Evolutionary conservation across 169 alveolate genomes (phyloP).

Genomic region (Eimeria tenella): DNA sequence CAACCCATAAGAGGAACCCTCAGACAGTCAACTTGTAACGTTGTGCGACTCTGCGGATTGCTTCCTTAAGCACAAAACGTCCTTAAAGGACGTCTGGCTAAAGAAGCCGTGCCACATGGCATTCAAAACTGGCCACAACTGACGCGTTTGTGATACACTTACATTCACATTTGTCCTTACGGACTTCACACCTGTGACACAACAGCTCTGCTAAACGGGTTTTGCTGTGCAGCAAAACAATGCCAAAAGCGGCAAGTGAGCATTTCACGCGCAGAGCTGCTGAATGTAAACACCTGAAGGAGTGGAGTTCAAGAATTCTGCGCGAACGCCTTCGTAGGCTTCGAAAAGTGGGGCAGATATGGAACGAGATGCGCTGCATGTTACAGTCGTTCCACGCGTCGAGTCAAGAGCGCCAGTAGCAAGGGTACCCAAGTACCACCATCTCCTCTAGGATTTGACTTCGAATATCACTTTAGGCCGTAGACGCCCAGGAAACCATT

Average conservation of each 20-base stretch:
- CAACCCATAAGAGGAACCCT: too few species aligned
- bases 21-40: too few species aligned
- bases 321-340: too few species aligned
- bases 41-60: too few species aligned
- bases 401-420: too few species aligned
- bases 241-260: neutral
- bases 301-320: too few species aligned
- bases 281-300: too few species aligned
- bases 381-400: too few species aligned
- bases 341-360: too few species aligned
- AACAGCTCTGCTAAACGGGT: neutral
- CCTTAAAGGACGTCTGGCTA: neutral
- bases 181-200: slow-evolving; percentile 35
- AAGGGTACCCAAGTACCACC: neutral
- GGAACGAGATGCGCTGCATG: too few species aligned
- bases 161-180: neutral
- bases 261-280: too few species aligned
- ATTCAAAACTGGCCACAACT: neutral
- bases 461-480: slow-evolving; percentile 45
- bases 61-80: too few species aligned
- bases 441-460: neutral
- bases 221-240: neutral
- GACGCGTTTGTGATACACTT: neutral
- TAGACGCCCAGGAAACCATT: slow-evolving; percentile 67
- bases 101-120: neutral